Base-by-base conservation (phyloP, 2,329 filamentous ascomycete species). In the Mycosphaerelloides madeirae region DNA sequence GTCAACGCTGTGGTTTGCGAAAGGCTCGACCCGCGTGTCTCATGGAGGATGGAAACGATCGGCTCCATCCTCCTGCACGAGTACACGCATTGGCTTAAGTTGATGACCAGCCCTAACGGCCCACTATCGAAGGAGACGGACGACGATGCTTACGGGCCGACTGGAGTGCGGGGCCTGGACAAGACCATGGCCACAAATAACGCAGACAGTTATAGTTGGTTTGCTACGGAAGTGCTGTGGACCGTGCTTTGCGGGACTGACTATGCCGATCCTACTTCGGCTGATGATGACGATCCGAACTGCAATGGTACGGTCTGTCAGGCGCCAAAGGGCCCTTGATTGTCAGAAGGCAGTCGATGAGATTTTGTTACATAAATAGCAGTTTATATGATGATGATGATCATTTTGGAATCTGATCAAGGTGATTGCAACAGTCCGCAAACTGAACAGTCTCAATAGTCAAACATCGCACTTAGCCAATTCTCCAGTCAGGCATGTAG, bases 41-140 rank as follows among this genome's bases (percentile, higher is more conserved):
- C 28, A 15, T 45, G 43, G 43, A 45, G 14, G 31, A 45, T 45
- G 43, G 43, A 45, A 11, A 45, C 36, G 12, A 16, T 45, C 28
- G 43, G 36, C 19, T 19, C 29, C 18, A 41, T 31, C 31, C 19
- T 45, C 9, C 13, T 45, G 18, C 43, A 41, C 29, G 43, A 45
- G 25, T 45, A 45, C 22, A 45, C 43, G 7, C 43, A 41, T 19
- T 45, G 15, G 14, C 11, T 25, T 22, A 25, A 25, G 22, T 12
- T 20, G 29, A 36, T 45, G 8, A 37, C 40, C 13, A 29, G 13
- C 13, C 43, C 43, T 3, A 25, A 6, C 9, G 22, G 22, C 22
- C 36, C 43, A 29, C 29, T 45, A 28, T 11, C 29, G 8, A 19
- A 41, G 18, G 36, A 18, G 19, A 45, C 43, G 13, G 31, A 40